Conservation (phyloP, 2,329 filamentous ascomycete species). For the Aspergillus sp. region DNA sequence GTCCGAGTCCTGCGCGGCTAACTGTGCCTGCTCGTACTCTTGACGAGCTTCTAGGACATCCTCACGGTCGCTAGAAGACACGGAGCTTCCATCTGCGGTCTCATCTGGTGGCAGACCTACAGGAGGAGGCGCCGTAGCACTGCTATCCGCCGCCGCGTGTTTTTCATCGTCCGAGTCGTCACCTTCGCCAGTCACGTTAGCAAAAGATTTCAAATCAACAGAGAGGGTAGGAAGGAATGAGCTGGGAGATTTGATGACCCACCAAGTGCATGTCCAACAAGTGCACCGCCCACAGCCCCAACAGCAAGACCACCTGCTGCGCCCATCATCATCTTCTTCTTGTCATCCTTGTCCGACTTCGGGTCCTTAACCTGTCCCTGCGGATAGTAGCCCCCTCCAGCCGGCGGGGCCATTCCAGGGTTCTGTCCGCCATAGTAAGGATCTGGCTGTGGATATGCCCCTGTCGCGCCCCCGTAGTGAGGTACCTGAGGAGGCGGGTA, state of each 20-base stretch:
- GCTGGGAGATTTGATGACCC: neutral
- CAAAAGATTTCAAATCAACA: no score
- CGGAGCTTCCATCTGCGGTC: neutral
- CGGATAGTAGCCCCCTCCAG: neutral
- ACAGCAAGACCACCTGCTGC: conserved; percentile 2
- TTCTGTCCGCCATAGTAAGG: neutral
- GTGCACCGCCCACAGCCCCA: neutral
- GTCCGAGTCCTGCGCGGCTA: conserved; percentile 4
- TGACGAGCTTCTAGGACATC: conserved; percentile 4
- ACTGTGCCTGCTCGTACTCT: conserved; percentile 1
- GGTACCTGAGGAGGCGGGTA: neutral
- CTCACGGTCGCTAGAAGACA: conserved; percentile 4
- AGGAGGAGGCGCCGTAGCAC: neutral
- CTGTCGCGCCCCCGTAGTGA: neutral
- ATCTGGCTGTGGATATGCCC: neutral
- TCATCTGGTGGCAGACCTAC: conserved; percentile 2
- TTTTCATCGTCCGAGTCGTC: conserved; percentile 1
- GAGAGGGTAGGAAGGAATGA: neutral
- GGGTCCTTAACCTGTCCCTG: neutral
- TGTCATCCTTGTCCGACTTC: neutral
- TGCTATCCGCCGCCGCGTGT: neutral
- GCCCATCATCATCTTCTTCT: conserved; percentile 1
- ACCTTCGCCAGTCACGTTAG: no score
- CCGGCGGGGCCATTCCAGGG: neutral
- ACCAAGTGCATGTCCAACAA: conserved; percentile 4